Percentiles rank a stretch among this genome's conserved stretches.
Conservation (phyloP, 2,329 filamentous ascomycete species). For the Teratosphaeria gauchensis region DNA sequence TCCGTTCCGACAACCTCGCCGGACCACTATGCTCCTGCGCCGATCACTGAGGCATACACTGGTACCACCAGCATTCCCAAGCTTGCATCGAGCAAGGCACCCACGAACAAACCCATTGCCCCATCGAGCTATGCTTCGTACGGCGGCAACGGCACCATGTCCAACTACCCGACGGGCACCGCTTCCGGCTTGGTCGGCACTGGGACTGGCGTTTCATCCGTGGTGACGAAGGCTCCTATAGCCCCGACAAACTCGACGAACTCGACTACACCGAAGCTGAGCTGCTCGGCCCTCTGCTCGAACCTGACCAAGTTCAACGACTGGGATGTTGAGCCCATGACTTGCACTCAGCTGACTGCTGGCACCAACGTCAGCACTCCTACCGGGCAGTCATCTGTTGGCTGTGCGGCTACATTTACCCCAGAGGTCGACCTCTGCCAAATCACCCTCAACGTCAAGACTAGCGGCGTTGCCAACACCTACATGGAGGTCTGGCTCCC, state of each 20-base stretch:
- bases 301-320: neutral
- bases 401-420: slow-evolving; percentile 16
- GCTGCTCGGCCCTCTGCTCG: slow-evolving; percentile 1
- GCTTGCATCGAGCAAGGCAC: neutral
- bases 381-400: slow-evolving; percentile 14
- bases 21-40: neutral
- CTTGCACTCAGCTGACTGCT: slow-evolving; percentile 1
- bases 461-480: slow-evolving; percentile 30
- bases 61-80: neutral
- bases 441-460: slow-evolving; percentile 31
- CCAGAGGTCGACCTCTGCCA: slow-evolving; percentile 31
- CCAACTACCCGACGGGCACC: neutral
- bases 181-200: neutral
- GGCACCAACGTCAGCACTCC: neutral
- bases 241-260: neutral
- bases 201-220: neutral
- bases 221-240: neutral
- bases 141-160: neutral
- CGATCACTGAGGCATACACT: neutral
- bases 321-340: slow-evolving; percentile 1
- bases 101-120: neutral
- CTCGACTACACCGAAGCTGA: neutral
- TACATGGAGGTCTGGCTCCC: slow-evolving; percentile 39
- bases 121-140: neutral
- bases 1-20: neutral